These are phyloP conservation scores for Aspergillus tanneri DNA, from an alignment of 2,329 filamentous ascomycete species.

Conservation along the genomic window DNA sequence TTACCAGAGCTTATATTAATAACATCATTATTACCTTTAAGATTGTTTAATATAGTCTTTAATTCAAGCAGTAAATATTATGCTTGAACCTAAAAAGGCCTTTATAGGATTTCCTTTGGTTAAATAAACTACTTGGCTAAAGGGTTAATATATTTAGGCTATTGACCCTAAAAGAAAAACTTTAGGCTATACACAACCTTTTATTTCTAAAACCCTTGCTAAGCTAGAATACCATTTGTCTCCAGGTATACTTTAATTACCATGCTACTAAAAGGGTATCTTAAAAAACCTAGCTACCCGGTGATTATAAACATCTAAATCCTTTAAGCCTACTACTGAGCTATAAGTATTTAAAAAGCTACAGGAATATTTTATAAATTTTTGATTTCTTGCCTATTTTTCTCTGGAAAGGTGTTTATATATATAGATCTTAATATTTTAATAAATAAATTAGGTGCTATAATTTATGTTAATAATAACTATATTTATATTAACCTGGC, in stretches of 20 bases:
- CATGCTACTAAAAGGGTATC: not conserved
- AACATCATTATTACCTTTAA: not conserved
- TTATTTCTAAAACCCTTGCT: not conserved
- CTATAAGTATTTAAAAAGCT: not conserved
- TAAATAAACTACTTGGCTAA: not conserved
- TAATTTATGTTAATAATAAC: not conserved
- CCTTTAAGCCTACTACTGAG: not conserved
- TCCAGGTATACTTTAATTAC: not conserved
- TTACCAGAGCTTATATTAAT: not conserved
- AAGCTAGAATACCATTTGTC: not conserved
- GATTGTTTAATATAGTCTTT: not conserved
- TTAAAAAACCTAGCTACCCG: not conserved
- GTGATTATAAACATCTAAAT: not conserved
- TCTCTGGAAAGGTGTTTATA: no score
- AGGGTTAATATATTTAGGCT: not conserved
- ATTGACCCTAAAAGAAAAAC: not conserved
- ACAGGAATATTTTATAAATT: no score
- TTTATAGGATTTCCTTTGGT: not conserved
- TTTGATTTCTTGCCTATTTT: no score
- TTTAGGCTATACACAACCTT: not conserved
- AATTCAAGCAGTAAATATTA: not conserved
- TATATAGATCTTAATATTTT: no score
- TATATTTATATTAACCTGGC: not conserved
- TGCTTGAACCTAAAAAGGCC: not conserved
- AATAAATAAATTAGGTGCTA: not conserved